A percentile compares a stretch with the other conserved stretches of the same genome.
Conservation (phyloP, 2,329 filamentous ascomycete genomes). For the Mycosphaerella sp. region DNA sequence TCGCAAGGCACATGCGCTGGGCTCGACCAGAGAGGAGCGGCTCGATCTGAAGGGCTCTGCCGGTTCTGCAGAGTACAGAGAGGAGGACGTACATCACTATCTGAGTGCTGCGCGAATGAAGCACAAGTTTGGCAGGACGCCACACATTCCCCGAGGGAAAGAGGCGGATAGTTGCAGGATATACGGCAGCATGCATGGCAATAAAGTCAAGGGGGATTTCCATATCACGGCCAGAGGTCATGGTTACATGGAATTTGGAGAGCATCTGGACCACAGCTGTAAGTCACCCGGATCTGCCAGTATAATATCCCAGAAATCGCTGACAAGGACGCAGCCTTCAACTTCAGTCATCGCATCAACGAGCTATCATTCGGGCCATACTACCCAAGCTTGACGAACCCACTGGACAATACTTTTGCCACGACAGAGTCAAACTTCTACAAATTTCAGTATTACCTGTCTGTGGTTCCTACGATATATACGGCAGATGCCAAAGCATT, state of each 20-base stretch:
- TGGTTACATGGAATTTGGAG: constrained; percentile 77
- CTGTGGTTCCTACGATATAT: constrained; percentile 90
- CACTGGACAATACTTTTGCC: constrained; percentile 85
- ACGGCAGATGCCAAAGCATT: constrained; percentile 46
- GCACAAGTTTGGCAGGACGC: constrained; percentile 65
- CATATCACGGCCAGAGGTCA: constrained; percentile 94
- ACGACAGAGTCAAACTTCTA: constrained; percentile 71
- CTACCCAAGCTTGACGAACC: constrained; percentile 89
- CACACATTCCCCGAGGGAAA: constrained; percentile 49
- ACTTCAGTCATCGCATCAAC: constrained; percentile 95
- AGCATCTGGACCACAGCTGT: constrained; percentile 77
- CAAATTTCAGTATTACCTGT: constrained; percentile 98
- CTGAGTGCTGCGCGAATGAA: constrained; percentile 63
- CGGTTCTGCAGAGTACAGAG: constrained; percentile 56
- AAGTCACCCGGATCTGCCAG: constrained; percentile 36
- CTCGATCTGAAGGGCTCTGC: constrained; percentile 52
- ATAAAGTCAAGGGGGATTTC: constrained; percentile 97
- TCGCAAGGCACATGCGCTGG: constrained; percentile 51
- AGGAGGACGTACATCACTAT: constrained; percentile 90
- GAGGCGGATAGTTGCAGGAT: constrained; percentile 73
- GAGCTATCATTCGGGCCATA: constrained; percentile 97
- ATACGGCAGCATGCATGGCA: constrained; percentile 82
- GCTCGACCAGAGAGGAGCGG: constrained; percentile 55
- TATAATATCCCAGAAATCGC: background rate
- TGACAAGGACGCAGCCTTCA: constrained; percentile 59